These are phyloP conservation scores for Phyllosticta citribraziliensis DNA, from an alignment of 2,329 filamentous ascomycete species.

Conservation along the genomic window DNA sequence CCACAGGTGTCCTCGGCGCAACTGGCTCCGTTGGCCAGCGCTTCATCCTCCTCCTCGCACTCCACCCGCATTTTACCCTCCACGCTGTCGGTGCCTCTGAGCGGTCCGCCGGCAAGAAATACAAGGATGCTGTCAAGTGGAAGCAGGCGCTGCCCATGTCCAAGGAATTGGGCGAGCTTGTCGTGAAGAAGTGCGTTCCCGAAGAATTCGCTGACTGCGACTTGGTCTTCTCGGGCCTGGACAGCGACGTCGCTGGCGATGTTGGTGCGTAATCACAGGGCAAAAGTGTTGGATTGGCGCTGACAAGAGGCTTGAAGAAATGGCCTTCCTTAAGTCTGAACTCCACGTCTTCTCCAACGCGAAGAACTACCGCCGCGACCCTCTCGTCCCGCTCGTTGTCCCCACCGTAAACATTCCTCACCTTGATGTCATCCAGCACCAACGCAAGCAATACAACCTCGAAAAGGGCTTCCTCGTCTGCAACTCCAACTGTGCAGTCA, in stretches of 20 bases:
- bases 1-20: slow-evolving; percentile 63
- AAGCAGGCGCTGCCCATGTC: slow-evolving; percentile 84
- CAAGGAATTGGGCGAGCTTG: slow-evolving; percentile 61
- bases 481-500: slow-evolving; percentile 97
- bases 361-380: slow-evolving; percentile 90
- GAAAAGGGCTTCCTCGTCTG: slow-evolving; percentile 87
- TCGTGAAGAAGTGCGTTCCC: slow-evolving; percentile 77
- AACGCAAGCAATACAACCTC: slow-evolving; percentile 62
- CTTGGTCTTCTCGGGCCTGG: slow-evolving; percentile 83
- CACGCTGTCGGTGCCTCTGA: slow-evolving; percentile 85
- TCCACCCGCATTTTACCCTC: slow-evolving; percentile 78
- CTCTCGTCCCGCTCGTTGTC: slow-evolving; percentile 83
- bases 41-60: slow-evolving; percentile 83
- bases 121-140: slow-evolving; percentile 90
- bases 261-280: slow-evolving; percentile 51
- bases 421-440: slow-evolving; percentile 80
- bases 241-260: slow-evolving; percentile 85
- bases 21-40: slow-evolving; percentile 93
- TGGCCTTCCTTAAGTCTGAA: slow-evolving; percentile 80
- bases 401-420: slow-evolving; percentile 90
- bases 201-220: slow-evolving; percentile 83
- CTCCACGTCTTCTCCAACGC: slow-evolving; percentile 94
- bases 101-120: slow-evolving; percentile 83
- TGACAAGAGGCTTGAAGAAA: slow-evolving; percentile 47
- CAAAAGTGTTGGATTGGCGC: not conserved